These are phyloP conservation scores for Plasmodiophora brassicae DNA, from an alignment of 208 protist genomes.

Conservation along the genomic window DNA sequence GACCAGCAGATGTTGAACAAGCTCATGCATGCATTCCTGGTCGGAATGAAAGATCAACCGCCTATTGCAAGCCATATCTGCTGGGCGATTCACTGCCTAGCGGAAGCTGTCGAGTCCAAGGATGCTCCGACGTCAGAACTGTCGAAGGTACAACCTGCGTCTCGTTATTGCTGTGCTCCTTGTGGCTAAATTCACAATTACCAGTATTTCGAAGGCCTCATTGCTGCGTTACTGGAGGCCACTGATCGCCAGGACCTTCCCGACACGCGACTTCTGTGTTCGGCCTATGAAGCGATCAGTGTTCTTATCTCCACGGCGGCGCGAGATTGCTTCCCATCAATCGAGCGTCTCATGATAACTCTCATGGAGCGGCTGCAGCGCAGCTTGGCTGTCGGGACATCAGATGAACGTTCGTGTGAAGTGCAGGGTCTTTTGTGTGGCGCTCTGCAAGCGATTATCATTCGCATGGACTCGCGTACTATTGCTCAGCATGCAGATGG, in stretches of 20 bases:
- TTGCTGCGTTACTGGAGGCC: constrained; percentile 40
- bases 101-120: constrained; percentile 71
- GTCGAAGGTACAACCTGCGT: constrained; percentile 60
- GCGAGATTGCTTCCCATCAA: background rate
- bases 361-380: background rate
- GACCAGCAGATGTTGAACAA: constrained; percentile 16
- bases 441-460: constrained; percentile 1
- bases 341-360: background rate
- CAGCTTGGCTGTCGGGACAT: background rate
- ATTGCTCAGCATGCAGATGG: constrained; percentile 1
- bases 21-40: constrained; percentile 54
- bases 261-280: constrained; percentile 67
- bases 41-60: constrained; percentile 62
- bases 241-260: constrained; percentile 53
- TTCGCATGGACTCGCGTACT: background rate
- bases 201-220: constrained; percentile 64
- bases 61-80: constrained; percentile 77
- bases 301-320: constrained; percentile 69
- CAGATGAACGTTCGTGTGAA: background rate
- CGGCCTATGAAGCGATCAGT: constrained; percentile 87
- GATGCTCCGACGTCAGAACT: constrained; percentile 70
- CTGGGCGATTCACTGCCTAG: constrained; percentile 85
- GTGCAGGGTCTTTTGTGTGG: constrained; percentile 34
- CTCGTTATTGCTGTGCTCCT: background rate
- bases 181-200: background rate